Conservation (phyloP, 2,329 filamentous ascomycete species). For the Colletotrichum limetticola region DNA sequence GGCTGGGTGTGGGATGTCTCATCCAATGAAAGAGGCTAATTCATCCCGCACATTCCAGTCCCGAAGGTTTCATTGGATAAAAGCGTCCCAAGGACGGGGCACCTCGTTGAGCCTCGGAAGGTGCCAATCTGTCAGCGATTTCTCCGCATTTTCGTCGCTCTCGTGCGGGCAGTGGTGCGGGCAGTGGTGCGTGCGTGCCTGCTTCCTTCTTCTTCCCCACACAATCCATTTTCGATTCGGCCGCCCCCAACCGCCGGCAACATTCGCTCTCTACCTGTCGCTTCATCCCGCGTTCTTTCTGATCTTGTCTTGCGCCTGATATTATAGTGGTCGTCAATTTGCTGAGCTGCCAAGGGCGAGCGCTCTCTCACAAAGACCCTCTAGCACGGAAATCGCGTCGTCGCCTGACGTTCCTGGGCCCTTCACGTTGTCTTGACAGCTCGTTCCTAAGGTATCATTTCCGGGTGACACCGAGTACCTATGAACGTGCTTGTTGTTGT, state of each 20-base stretch:
- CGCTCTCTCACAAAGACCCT: background rate
- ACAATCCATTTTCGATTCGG: conserved; percentile 19
- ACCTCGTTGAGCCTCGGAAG: background rate
- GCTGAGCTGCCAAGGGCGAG: background rate
- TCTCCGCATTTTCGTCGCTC: conserved; percentile 24
- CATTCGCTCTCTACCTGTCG: background rate
- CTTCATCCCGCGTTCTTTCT: background rate
- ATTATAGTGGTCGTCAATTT: background rate
- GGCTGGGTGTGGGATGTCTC: background rate
- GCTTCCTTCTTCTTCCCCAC: conserved; percentile 25
- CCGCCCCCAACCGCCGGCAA: background rate
- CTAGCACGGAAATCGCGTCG: background rate
- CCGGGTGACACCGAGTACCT: background rate
- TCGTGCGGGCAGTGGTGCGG: background rate
- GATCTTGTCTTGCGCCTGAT: background rate
- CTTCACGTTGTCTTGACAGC: background rate
- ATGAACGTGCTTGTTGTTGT: background rate
- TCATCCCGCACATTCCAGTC: background rate
- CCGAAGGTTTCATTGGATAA: background rate
- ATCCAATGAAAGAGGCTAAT: background rate
- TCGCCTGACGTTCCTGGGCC: background rate
- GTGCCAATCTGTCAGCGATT: conserved; percentile 1
- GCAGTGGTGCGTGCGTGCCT: background rate
- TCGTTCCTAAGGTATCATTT: background rate
- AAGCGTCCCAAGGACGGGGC: background rate